Evolutionary conservation across 2,329 filamentous ascomycete species (phyloP).

Genomic region (Grosmannia huntii): DNA sequence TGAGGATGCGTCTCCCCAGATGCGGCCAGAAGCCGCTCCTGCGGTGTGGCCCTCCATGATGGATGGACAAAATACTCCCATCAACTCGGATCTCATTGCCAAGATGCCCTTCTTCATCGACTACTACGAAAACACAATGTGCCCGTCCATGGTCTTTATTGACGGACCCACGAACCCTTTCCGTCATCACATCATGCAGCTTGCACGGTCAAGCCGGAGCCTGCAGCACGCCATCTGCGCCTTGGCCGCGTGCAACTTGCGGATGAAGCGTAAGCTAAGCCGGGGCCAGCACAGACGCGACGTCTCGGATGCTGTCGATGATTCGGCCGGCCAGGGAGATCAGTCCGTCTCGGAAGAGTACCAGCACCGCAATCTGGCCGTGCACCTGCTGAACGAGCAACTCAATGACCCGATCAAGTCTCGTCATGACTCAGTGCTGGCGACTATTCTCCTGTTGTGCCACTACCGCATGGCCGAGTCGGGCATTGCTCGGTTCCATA

Average conservation of each 20-base stretch:
- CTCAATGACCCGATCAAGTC: slow-evolving; percentile 64
- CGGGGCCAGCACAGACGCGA: slow-evolving; percentile 42
- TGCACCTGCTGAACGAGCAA: slow-evolving; percentile 72
- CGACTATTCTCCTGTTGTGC: slow-evolving; percentile 76
- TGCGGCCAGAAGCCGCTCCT: slow-evolving; percentile 20
- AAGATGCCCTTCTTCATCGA: slow-evolving; percentile 83
- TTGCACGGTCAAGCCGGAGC: slow-evolving; percentile 66
- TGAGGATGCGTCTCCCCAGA: slow-evolving; percentile 29
- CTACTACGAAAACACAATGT: slow-evolving; percentile 88
- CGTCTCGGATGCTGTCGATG: slow-evolving; percentile 26
- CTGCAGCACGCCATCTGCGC: slow-evolving; percentile 90
- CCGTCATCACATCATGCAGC: slow-evolving; percentile 64
- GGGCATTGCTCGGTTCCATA: slow-evolving; percentile 84
- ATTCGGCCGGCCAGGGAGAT: slow-evolving; percentile 23
- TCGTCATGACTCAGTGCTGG: slow-evolving; percentile 74
- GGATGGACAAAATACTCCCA: slow-evolving; percentile 33
- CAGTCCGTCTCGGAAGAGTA: slow-evolving; percentile 65
- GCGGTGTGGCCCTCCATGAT: slow-evolving; percentile 29
- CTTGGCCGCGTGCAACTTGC: slow-evolving; percentile 75
- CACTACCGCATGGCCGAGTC: slow-evolving; percentile 91
- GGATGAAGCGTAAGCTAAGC: slow-evolving; percentile 65
- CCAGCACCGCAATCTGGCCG: slow-evolving; percentile 69
- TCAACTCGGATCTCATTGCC: slow-evolving; percentile 53
- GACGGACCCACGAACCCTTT: slow-evolving; percentile 81
- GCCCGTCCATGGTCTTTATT: slow-evolving; percentile 81